Percentiles rank a stretch among this genome's conserved stretches.
Evolutionary conservation across 768 basidiomycete genomes (phyloP).

Genomic region (Leucosporidium creatinivorum): DNA sequence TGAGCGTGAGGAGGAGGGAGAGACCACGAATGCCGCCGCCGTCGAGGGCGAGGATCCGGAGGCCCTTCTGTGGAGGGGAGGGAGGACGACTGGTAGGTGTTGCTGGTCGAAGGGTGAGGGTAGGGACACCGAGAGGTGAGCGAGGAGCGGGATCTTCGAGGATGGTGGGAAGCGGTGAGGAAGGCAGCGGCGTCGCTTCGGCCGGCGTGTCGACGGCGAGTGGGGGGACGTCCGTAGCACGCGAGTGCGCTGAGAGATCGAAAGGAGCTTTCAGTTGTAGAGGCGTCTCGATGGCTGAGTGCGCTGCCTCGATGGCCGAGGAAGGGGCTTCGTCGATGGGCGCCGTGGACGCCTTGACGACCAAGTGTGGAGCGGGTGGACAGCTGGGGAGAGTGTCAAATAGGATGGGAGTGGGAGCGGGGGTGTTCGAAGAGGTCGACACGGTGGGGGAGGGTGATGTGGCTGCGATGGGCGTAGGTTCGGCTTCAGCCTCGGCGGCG

Average conservation of each 20-base stretch:
- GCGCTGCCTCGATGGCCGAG: too few species aligned
- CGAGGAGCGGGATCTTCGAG: background rate
- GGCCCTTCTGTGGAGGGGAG: background rate
- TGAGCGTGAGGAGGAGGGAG: slow-evolving; percentile 19
- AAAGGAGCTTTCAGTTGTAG: background rate
- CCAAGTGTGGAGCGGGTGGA: too few species aligned
- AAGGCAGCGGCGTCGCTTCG: too few species aligned
- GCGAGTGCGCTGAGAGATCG: background rate
- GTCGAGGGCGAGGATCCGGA: slow-evolving; percentile 25
- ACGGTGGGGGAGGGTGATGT: background rate
- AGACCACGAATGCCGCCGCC: slow-evolving; percentile 22
- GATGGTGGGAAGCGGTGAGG: background rate
- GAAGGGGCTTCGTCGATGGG: too few species aligned
- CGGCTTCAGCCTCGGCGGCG: background rate
- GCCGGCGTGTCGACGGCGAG: background rate
- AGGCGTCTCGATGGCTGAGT: background rate
- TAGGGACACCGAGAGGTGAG: background rate
- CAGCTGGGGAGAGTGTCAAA: too few species aligned
- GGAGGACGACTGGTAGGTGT: background rate
- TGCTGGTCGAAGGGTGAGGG: background rate
- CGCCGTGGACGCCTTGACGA: too few species aligned
- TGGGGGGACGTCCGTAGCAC: background rate
- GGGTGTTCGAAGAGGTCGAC: too few species aligned
- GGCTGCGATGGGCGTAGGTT: background rate
- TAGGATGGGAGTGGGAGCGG: too few species aligned